Evolutionary conservation across 345 rosid genomes (phyloP).

Genomic region (Aquilaria yunnanensis): DNA sequence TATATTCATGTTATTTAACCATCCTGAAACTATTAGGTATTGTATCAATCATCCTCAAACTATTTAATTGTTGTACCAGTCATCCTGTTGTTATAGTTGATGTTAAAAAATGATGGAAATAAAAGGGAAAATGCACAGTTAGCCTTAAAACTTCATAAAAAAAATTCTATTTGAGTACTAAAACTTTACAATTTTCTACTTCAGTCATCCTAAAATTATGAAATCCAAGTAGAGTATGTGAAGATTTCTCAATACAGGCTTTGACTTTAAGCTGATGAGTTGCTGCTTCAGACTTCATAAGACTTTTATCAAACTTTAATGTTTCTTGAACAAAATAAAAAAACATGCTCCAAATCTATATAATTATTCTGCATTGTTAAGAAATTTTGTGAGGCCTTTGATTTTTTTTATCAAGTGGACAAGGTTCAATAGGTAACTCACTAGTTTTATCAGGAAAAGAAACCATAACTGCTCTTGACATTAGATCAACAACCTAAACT

Average conservation of each 20-base stretch:
- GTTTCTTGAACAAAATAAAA: conserved; percentile 16
- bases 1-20: too few relatives aligned
- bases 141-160: too few relatives aligned
- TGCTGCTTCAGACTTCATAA: conserved; percentile 24
- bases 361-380: conserved; percentile 22
- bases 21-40: too few relatives aligned
- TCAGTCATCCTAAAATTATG: too few relatives aligned
- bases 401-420: conserved; percentile 27
- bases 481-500: conserved; percentile 27
- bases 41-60: too few relatives aligned
- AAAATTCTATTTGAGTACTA: too few relatives aligned
- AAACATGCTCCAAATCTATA: too few relatives aligned
- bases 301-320: conserved; percentile 32
- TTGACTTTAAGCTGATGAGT: conserved; percentile 33
- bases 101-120: too few relatives aligned
- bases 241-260: conserved; percentile 41
- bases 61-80: too few relatives aligned
- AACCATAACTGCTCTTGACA: conserved; percentile 35
- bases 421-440: conserved; percentile 22
- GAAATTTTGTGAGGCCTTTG: conserved; percentile 27
- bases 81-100: too few relatives aligned
- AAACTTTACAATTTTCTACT: too few relatives aligned
- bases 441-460: conserved; percentile 25
- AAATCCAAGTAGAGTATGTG: conserved; percentile 26
- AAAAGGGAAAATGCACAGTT: too few relatives aligned